These are phyloP conservation scores for Laetiporus sulphureus DNA, from an alignment of 1,284 basidiomycete species.

Conservation along the genomic window DNA sequence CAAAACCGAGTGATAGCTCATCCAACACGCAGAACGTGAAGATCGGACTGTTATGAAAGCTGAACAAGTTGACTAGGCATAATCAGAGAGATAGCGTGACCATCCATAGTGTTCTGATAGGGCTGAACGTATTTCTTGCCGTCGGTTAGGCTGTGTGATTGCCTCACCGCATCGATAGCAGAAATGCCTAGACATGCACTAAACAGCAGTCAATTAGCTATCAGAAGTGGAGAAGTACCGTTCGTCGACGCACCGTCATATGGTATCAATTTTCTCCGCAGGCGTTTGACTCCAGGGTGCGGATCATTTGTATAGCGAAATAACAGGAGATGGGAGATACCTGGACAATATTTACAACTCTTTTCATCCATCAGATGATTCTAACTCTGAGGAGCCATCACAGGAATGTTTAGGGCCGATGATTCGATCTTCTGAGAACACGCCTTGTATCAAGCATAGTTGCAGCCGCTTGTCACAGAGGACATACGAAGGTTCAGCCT, in stretches of 20 bases:
- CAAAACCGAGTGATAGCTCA: background rate
- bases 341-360: slow-evolving; percentile 55
- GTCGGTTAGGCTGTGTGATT: slow-evolving; percentile 42
- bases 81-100: slow-evolving; percentile 38
- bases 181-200: slow-evolving; percentile 17
- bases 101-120: slow-evolving; percentile 38
- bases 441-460: slow-evolving; percentile 44
- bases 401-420: slow-evolving; percentile 43
- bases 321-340: slow-evolving; percentile 19
- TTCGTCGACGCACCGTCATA: slow-evolving; percentile 53
- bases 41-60: background rate
- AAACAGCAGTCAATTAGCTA: background rate
- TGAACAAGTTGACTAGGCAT: background rate
- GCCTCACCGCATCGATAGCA: slow-evolving; percentile 49
- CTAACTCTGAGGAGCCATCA: slow-evolving; percentile 47
- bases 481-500: slow-evolving; percentile 36
- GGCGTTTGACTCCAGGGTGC: slow-evolving; percentile 46
- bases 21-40: background rate
- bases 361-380: slow-evolving; percentile 40
- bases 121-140: slow-evolving; percentile 35
- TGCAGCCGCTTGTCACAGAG: slow-evolving; percentile 38
- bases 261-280: slow-evolving; percentile 48
- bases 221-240: background rate
- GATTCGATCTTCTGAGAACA: slow-evolving; percentile 39
- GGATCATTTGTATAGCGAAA: background rate